Evolutionary conservation across 352 stramenopile species (phyloP).

Genomic region (Phytophthora ramorum): DNA sequence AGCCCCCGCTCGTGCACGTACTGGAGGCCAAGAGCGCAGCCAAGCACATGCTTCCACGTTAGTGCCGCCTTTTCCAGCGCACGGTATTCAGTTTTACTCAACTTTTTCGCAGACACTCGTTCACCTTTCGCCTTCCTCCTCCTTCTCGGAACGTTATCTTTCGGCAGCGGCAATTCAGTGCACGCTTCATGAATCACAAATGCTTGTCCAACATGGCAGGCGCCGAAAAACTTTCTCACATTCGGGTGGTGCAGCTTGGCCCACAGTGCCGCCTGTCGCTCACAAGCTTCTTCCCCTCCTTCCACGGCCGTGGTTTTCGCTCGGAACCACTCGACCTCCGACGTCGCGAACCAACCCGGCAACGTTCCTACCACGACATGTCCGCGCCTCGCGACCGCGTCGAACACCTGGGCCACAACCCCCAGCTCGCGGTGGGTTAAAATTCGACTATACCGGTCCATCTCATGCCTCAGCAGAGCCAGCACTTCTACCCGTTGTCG

Average conservation of each 20-base stretch:
- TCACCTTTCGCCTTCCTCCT: slow-evolving; percentile 9
- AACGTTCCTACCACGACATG: slow-evolving; percentile 18
- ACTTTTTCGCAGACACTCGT: background rate
- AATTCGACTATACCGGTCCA: slow-evolving; percentile 15
- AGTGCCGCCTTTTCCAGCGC: slow-evolving; percentile 1
- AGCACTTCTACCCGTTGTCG: slow-evolving; percentile 28
- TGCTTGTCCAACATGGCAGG: slow-evolving; percentile 31
- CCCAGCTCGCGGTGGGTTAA: slow-evolving; percentile 24
- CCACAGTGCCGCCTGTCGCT: slow-evolving; percentile 19
- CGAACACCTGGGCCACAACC: slow-evolving; percentile 21
- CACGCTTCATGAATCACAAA: slow-evolving; percentile 29
- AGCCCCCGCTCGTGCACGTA: slow-evolving; percentile 24
- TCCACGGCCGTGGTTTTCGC: slow-evolving; percentile 6
- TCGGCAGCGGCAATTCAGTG: slow-evolving; percentile 17
- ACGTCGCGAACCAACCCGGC: slow-evolving; percentile 25
- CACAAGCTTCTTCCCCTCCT: slow-evolving; percentile 22
- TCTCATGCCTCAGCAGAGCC: slow-evolving; percentile 23
- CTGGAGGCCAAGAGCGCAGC: slow-evolving; percentile 15
- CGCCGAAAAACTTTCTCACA: slow-evolving; percentile 32
- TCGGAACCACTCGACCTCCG: slow-evolving; percentile 24
- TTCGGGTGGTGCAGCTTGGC: slow-evolving; percentile 36
- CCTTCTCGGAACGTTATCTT: slow-evolving; percentile 3
- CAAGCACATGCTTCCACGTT: slow-evolving; percentile 17
- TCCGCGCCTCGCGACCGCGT: slow-evolving; percentile 10
- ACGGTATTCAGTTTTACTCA: slow-evolving; percentile 3